These are phyloP conservation scores for Picochlorum sp. DNA, from an alignment of 139 green algal genomes.

Conservation along the genomic window DNA sequence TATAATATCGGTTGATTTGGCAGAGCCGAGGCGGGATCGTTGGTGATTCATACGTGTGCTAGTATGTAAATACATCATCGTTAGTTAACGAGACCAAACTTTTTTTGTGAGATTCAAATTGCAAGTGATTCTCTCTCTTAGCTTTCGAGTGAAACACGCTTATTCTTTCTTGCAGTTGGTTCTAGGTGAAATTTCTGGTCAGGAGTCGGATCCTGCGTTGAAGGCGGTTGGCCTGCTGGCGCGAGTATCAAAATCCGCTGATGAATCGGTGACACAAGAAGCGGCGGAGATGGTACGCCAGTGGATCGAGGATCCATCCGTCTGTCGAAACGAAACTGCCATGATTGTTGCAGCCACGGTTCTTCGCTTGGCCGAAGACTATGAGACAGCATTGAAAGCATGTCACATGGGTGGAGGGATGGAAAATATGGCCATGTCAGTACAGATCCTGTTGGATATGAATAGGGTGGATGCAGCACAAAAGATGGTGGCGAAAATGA, in stretches of 20 bases:
- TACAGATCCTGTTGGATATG: slow-evolving; percentile 82
- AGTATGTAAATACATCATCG: too few relatives aligned
- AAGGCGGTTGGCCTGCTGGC: slow-evolving; percentile 85
- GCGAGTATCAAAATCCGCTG: slow-evolving; percentile 66
- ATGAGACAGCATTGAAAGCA: slow-evolving; percentile 81
- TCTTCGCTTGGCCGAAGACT: slow-evolving; percentile 71
- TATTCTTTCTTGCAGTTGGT: slow-evolving; percentile 61
- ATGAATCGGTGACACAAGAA: slow-evolving; percentile 39
- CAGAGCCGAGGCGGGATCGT: not conserved
- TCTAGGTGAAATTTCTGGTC: slow-evolving; percentile 72
- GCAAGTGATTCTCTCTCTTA: too few relatives aligned
- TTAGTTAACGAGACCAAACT: too few relatives aligned
- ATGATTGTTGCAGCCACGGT: slow-evolving; percentile 73
- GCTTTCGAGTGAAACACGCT: too few relatives aligned
- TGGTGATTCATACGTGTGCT: too few relatives aligned
- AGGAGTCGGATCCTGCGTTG: slow-evolving; percentile 51
- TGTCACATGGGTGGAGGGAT: slow-evolving; percentile 58
- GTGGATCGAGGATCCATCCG: slow-evolving; percentile 65
- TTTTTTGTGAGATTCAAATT: too few relatives aligned
- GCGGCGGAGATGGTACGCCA: slow-evolving; percentile 8
- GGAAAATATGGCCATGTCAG: slow-evolving; percentile 73
- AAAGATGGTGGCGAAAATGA: slow-evolving; percentile 70
- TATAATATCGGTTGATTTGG: not conserved
- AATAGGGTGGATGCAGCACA: slow-evolving; percentile 86
- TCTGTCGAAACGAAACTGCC: slow-evolving; percentile 64